phyloP scores from a whole-genome alignment of 331 rosid genomes.

The Malus hybrid region DNA sequence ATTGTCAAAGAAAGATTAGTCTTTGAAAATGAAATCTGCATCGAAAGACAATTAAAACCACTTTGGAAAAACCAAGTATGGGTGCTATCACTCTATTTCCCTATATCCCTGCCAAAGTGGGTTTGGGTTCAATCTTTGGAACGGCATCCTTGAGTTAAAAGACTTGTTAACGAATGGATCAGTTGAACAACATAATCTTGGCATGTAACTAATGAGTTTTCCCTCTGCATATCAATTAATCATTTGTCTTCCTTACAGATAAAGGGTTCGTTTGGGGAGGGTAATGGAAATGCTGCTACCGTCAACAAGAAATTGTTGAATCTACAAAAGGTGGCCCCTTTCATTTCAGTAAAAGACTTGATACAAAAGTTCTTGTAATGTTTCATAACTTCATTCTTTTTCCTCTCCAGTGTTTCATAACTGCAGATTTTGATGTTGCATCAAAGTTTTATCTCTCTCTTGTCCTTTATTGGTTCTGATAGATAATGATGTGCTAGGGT shows the following conservation, averaged over 20 bases:
- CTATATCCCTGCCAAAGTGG: not conserved
- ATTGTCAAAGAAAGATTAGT: not conserved
- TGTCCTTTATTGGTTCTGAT: too few species aligned
- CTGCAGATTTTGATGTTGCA: too few species aligned
- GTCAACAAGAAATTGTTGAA: conserved; percentile 32
- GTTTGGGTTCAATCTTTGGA: not conserved
- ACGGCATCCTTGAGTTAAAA: not conserved
- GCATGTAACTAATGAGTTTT: not conserved
- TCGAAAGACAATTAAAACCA: not conserved
- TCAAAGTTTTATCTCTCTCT: too few species aligned
- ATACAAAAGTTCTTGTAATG: not conserved
- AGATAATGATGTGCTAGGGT: too few species aligned
- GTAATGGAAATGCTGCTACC: conserved; percentile 29
- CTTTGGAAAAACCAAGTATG: not conserved
- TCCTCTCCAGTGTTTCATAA: not conserved
- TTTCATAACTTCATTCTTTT: not conserved
- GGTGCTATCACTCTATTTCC: not conserved
- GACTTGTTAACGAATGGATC: not conserved
- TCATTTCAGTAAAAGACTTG: not conserved
- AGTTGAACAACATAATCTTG: not conserved
- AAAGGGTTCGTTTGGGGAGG: conserved; percentile 34
- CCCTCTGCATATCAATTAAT: conserved; percentile 9
- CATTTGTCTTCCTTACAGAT: conserved; percentile 27
- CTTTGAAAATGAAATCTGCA: not conserved
- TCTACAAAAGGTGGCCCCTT: conserved; percentile 45